Conservation (phyloP, 2,329 filamentous ascomycete genomes). For the Stagonosporopsis tanaceti region DNA sequence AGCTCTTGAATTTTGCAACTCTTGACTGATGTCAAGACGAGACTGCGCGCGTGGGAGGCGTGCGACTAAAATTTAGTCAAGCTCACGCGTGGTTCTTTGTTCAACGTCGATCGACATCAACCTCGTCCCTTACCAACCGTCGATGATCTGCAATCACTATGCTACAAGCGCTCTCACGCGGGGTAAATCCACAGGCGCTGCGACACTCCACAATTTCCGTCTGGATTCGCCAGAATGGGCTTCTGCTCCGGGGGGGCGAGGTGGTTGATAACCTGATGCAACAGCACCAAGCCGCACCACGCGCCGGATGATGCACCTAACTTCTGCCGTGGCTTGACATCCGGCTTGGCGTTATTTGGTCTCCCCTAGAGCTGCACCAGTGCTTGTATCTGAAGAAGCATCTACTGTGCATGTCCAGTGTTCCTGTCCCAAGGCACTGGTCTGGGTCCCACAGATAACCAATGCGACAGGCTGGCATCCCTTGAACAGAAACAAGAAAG, state of each 20-base stretch:
- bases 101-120: slow-evolving; percentile 10
- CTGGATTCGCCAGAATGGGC: slow-evolving; percentile 17
- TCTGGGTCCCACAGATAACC: neutral
- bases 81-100: slow-evolving; percentile 19
- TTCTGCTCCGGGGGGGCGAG: slow-evolving; percentile 17
- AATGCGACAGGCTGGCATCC: neutral
- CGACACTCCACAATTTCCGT: slow-evolving; percentile 21
- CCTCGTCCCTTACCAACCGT: neutral
- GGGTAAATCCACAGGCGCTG: slow-evolving; percentile 21
- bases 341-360: slow-evolving; percentile 14
- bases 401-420: neutral
- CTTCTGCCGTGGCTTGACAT: slow-evolving; percentile 18
- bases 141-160: slow-evolving; percentile 16
- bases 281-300: slow-evolving; percentile 20
- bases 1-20: neutral
- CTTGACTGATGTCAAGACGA: slow-evolving; percentile 20
- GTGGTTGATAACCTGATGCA: slow-evolving; percentile 17
- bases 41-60: slow-evolving; percentile 15
- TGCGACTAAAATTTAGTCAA: slow-evolving; percentile 12
- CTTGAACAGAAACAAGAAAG: neutral
- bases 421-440: neutral
- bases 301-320: slow-evolving; percentile 17
- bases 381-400: slow-evolving; percentile 17
- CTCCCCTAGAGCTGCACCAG: slow-evolving; percentile 2
- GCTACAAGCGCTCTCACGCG: slow-evolving; percentile 20